Evolutionary conservation across 495 filamentous ascomycete species (phyloP), one percentile per base, ranked within the genome.

Genomic region (Daldinia concentrica): DNA sequence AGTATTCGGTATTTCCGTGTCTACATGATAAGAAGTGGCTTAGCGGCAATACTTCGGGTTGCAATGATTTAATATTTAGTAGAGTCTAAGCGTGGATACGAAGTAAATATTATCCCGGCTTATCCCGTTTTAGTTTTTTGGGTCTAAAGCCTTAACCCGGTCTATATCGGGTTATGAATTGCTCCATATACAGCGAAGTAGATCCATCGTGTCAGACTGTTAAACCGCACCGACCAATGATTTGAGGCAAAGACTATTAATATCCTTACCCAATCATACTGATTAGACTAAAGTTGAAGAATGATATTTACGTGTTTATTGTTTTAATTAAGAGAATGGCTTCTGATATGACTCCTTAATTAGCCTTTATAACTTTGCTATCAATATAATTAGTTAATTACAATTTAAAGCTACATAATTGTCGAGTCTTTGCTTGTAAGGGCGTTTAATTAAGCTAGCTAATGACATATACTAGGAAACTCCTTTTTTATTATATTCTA

Each of bases 41-140:
- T 39, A 37, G 34, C 41, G 64, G 55, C 2, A 56, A 62, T 73
- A 62, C 9, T 4, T 43, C 70, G 70, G 70, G 70, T 64, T 72
- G 7, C 24, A 26, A 19, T 24, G 30, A 26, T 15, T 4, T 15
- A 12, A 7, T 45, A 5, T 36, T 24, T 30, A 14, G 26, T 22
- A 7, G 4, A 41, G 11, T 24, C 15, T 36, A 30, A 3, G 11
- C 1, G 36, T 8, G 4, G 55, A 29, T 54, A 26, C 29, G 7
- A n/a, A 37, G 1, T 17, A 41, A 34, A 32, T 4, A 12, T 36
- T 73, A 73, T 69, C 71, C 71, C 71, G 71, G 9, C 9, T 48
- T 69, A 73, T 63, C 66, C 71, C 66, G 71, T 0, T 0, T 6
- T 15, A 7, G 24, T 54, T 29, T 54, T 30, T 9, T 54, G 24